Conservation (phyloP, 202 grass and related monocot species). For the Bolboschoenoplectus hybrid region DNA sequence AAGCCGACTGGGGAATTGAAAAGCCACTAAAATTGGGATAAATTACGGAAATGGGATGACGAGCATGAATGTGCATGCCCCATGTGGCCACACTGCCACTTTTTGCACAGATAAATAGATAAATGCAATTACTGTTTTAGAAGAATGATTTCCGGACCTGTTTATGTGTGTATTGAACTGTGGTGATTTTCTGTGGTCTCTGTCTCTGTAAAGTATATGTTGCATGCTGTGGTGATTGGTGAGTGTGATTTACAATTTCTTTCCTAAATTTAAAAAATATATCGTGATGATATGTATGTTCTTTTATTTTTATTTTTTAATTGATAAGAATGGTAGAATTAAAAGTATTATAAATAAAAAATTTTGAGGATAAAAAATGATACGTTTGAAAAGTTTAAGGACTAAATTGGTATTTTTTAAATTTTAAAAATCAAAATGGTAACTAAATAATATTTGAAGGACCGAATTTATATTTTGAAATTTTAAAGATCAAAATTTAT, state of each 20-base stretch:
- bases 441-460: no score
- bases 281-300: no score
- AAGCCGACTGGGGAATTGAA: not conserved
- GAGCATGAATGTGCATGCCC: not conserved
- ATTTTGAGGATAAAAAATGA: no score
- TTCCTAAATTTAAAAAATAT: no score
- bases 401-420: no score
- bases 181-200: constrained; percentile 5
- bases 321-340: no score
- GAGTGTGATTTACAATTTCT: not conserved
- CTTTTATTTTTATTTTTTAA: no score
- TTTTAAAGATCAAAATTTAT: no score
- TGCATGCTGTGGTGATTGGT: not conserved
- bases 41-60: constrained; percentile 11
- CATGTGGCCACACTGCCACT: constrained; percentile 11
- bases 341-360: no score
- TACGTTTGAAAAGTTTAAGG: no score
- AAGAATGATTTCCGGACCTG: not conserved
- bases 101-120: constrained; percentile 7
- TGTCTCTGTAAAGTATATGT: not conserved
- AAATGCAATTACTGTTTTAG: constrained; percentile 27
- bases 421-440: no score
- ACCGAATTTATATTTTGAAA: no score
- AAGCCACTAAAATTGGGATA: constrained; percentile 18
- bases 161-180: not conserved